Base-by-base conservation (phyloP, 305 asterid species). In the Fraxinus albicans region DNA sequence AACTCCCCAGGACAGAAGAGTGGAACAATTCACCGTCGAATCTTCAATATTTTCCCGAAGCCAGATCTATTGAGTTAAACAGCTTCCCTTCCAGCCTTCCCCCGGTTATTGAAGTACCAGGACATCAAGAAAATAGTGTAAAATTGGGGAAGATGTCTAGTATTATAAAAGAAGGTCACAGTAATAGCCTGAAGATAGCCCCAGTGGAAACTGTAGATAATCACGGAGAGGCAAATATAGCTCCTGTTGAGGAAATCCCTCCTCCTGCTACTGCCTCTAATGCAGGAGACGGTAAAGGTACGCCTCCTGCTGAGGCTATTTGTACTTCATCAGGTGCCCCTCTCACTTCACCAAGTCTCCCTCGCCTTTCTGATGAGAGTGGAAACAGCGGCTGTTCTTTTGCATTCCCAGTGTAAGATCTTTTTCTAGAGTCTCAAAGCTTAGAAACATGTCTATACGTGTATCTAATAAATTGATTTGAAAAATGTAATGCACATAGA, bases 381-480 rank as follows among this genome's bases (percentile, higher is more conserved):
- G 88, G 84, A 35, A 77, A 80, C 23, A 92, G 98, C 85, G 72
- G 87, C 81, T 87, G 83, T 67, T 95, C 98, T 15, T 96, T 94
- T 74, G 98, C 99, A 8, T 96, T 96, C 89, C 99, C 98, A 13
- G 91, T 92, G 99, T 95, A 92, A 90, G 97, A 19, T 74, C 70
- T 77, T 31, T 31, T 34, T 82, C 53, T 60, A 10, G 17, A 34
- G 8, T 10, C 58, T 9, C 19, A 27, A 10, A 3, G 19, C 76
- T 75, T 63, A 63, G 13, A 36, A 76, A 65, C 34, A 2, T 65
- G 73, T 8, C 73, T 27, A 67, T 67, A 65, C 19, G 8, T 27
- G 15, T 67, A 67, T 27, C 73, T 27, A 25, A 5, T 67, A 23
- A 65, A 25, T 55, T 8, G 9, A 55, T 55, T 55, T 23, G 67